Evolutionary conservation across 2,329 filamentous ascomycete species (phyloP).

Genomic region (Alternaria infectoria): DNA sequence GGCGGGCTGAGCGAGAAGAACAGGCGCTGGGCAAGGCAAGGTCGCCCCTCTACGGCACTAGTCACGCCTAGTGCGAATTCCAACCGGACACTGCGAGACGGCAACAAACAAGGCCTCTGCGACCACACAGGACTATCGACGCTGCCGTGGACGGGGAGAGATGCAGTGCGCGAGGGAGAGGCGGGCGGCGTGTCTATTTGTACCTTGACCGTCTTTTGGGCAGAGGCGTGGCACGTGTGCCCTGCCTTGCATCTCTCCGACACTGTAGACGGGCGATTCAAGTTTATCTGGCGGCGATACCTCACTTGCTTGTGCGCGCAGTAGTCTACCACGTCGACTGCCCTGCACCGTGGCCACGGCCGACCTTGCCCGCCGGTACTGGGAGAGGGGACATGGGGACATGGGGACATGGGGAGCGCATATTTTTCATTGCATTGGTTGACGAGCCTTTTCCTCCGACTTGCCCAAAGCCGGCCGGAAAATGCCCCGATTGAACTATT

Average conservation of each 20-base stretch:
- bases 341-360: slow-evolving; percentile 10
- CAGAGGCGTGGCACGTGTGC: slow-evolving; percentile 22
- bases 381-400: background rate
- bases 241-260: slow-evolving; percentile 15
- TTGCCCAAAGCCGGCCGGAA: background rate
- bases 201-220: slow-evolving; percentile 12
- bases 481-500: background rate
- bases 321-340: slow-evolving; percentile 12
- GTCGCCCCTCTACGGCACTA: slow-evolving; percentile 33
- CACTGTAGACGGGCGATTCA: slow-evolving; percentile 12
- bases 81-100: slow-evolving; percentile 14
- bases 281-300: slow-evolving; percentile 18
- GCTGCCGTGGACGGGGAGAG: background rate
- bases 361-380: slow-evolving; percentile 22
- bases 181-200: slow-evolving; percentile 14
- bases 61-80: slow-evolving; percentile 23
- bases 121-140: background rate
- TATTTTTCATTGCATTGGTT: background rate
- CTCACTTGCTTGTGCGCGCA: slow-evolving; percentile 13
- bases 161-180: background rate
- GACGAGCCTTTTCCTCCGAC: background rate
- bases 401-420: background rate
- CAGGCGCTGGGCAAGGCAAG: slow-evolving; percentile 29
- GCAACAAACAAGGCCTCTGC: slow-evolving; percentile 19
- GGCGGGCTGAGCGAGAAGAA: slow-evolving; percentile 37